Evolutionary conservation across 495 filamentous ascomycete genomes (phyloP), one percentile per base, ranked within the genome.

Genomic region (Daldinia decipiens): DNA sequence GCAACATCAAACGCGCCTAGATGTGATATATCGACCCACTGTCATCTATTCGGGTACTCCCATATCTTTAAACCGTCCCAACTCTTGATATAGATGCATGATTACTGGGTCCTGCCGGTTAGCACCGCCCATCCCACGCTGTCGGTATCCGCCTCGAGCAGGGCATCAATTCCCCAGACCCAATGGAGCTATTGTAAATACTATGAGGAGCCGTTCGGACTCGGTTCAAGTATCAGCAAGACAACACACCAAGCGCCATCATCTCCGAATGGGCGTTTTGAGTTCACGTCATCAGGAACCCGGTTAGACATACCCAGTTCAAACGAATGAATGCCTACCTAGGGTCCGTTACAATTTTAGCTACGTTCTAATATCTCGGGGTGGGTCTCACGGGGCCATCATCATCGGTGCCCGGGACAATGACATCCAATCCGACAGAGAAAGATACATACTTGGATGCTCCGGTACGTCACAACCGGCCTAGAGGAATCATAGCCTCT

Each of bases 111-210:
- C 32, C 54, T 38, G 53, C 58, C 53, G 62, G 54, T 54, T 65
- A 70, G 31, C 36, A 61, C 45, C 51, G 32, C 50, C 45, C 34
- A 27, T 71, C 15, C 69, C 69, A 67, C 27, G 32, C 69, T 72
- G 69, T 72, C 64, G 69, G 63, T 72, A 72, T 67, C 69, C 69
- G 69, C 59, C 59, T 39, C 34, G 32, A 40, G 59, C 36, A 69
- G n/a, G 50, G 43, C 57, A 3, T 47, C 12, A 17, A 58, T 65
- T 50, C 56, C 38, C 12, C 17, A 45, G 31, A 8, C 43, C 68
- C 32, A 66, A 61, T 70, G n/a, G 54, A 3, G 47, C 5, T 1
- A 34, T 40, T 17, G 4, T 36, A 52, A 62, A 45, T 27, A 51
- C 3, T 21, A 47, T 39, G 1, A 19, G 50, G 19, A 56, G 11